A percentile compares a stretch with the other conserved stretches of the same genome.
Conservation (phyloP, 768 basidiomycete species). For the Nidula microcarpa region DNA sequence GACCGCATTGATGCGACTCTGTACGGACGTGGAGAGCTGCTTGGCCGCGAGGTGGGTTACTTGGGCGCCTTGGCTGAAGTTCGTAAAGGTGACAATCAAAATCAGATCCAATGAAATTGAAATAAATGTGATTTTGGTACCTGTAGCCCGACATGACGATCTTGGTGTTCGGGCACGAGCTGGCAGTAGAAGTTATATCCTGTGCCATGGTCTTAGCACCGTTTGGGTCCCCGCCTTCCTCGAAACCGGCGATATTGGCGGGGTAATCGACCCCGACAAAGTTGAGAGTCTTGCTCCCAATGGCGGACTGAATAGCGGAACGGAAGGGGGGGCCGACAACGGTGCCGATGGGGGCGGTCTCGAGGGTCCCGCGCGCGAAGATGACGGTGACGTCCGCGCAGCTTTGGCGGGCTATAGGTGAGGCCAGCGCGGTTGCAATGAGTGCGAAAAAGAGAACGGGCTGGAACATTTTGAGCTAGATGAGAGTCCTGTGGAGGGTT, state of each 20-base stretch:
- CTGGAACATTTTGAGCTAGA: constrained; percentile 10
- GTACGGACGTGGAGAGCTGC: constrained; percentile 22
- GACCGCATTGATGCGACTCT: constrained; percentile 21
- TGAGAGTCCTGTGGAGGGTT: neutral
- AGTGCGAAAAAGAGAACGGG: constrained; percentile 8
- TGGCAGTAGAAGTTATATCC: constrained; percentile 21
- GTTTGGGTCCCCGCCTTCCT: constrained; percentile 29
- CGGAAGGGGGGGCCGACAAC: constrained; percentile 34
- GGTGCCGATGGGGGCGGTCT: constrained; percentile 25
- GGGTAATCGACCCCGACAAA: constrained; percentile 34
- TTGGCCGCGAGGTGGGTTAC: constrained; percentile 33
- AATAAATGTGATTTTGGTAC: constrained; percentile 9
- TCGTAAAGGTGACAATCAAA: neutral
- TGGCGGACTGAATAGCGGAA: constrained; percentile 19
- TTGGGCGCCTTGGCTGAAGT: constrained; percentile 25
- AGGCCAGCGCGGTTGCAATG: constrained; percentile 14
- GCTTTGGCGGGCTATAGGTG: constrained; percentile 14
- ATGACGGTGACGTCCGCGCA: constrained; percentile 30
- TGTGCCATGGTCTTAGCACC: constrained; percentile 31
- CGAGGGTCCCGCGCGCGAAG: constrained; percentile 34
- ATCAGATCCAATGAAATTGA: constrained; percentile 4
- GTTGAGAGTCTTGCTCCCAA: constrained; percentile 23
- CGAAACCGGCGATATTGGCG: constrained; percentile 28
- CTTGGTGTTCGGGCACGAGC: constrained; percentile 24
- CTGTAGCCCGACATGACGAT: constrained; percentile 32